Percentiles rank a stretch among this genome's conserved stretches.
phyloP scores from a whole-genome alignment of 2,329 filamentous ascomycete genomes.

The Didymella glomerata region DNA sequence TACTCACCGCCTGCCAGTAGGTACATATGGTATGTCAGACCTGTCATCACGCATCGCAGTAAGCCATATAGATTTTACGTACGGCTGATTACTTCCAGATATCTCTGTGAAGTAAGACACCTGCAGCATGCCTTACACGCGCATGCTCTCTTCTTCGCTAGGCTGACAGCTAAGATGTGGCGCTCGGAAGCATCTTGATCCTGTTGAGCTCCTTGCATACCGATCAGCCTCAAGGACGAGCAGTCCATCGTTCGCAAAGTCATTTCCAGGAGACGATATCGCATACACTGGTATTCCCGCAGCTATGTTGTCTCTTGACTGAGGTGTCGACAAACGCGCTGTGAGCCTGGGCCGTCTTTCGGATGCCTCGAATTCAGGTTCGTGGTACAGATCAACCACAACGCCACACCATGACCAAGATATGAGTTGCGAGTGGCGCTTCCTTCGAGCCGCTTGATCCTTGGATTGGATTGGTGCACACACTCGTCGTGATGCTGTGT shows the following conservation, averaged over 20 bases:
- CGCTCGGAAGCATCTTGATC: conserved; percentile 2
- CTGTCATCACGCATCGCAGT: background rate
- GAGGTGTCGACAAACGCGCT: background rate
- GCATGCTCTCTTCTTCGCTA: background rate
- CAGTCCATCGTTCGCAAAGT: background rate
- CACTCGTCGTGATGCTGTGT: conserved; percentile 26
- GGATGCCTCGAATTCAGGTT: background rate
- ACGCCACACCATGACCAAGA: conserved; percentile 1
- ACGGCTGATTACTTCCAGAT: conserved; percentile 8
- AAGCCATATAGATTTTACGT: background rate
- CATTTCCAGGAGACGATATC: background rate
- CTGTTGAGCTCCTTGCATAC: conserved; percentile 1
- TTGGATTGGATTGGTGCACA: conserved; percentile 2
- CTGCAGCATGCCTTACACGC: conserved; percentile 11
- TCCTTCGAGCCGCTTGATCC: conserved; percentile 3
- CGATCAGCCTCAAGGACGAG: background rate
- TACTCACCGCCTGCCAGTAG: conserved; percentile 17
- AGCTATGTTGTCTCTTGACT: background rate
- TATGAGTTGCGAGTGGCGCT: conserved; percentile 1
- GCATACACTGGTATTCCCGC: background rate
- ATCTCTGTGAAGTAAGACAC: background rate
- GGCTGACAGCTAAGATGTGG: conserved; percentile 6
- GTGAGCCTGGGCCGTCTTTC: background rate
- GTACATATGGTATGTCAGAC: conserved; percentile 17
- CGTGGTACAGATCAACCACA: background rate